Percentiles rank a stretch among this genome's conserved stretches.
These are phyloP conservation scores for Karstenula rhodostoma DNA, from an alignment of 2,329 filamentous ascomycete genomes.

Conservation along the genomic window DNA sequence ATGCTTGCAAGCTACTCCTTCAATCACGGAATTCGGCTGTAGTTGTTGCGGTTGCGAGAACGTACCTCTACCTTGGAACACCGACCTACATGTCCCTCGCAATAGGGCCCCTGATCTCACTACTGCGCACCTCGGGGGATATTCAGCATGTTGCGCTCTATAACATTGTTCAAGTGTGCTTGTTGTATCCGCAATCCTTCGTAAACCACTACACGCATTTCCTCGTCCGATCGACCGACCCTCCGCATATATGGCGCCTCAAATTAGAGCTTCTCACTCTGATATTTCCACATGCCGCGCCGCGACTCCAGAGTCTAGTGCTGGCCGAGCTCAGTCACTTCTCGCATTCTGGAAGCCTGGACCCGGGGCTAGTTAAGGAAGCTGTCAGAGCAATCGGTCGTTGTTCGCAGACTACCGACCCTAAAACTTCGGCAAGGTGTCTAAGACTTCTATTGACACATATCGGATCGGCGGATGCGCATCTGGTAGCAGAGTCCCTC, in stretches of 20 bases:
- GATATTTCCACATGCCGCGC: slow-evolving; percentile 82
- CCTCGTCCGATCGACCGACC: slow-evolving; percentile 80
- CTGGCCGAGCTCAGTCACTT: slow-evolving; percentile 95
- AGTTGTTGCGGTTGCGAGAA: slow-evolving; percentile 84
- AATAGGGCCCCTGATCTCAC: slow-evolving; percentile 83
- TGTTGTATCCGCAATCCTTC: slow-evolving; percentile 79
- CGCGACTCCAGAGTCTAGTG: slow-evolving; percentile 82
- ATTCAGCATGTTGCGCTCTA: slow-evolving; percentile 90
- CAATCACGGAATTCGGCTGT: slow-evolving; percentile 94
- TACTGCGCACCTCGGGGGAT: slow-evolving; percentile 84
- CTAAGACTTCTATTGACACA: slow-evolving; percentile 84
- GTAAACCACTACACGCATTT: slow-evolving; percentile 90
- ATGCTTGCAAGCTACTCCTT: slow-evolving; percentile 81
- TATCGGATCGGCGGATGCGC: slow-evolving; percentile 86
- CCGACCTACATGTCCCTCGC: slow-evolving; percentile 76
- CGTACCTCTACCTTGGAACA: slow-evolving; percentile 85
- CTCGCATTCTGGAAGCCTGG: slow-evolving; percentile 82
- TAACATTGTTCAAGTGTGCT: slow-evolving; percentile 93
- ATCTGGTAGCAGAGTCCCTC: slow-evolving; percentile 87
- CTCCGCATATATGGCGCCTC: slow-evolving; percentile 83
- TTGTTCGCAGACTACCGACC: slow-evolving; percentile 74
- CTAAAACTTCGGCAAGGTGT: slow-evolving; percentile 71
- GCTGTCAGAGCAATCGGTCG: slow-evolving; percentile 92
- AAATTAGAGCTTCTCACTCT: slow-evolving; percentile 92
- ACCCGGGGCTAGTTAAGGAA: slow-evolving; percentile 83